phyloP scores from a whole-genome alignment of 2,329 filamentous ascomycete species.

The Macrophomina pseudophaseolina region DNA sequence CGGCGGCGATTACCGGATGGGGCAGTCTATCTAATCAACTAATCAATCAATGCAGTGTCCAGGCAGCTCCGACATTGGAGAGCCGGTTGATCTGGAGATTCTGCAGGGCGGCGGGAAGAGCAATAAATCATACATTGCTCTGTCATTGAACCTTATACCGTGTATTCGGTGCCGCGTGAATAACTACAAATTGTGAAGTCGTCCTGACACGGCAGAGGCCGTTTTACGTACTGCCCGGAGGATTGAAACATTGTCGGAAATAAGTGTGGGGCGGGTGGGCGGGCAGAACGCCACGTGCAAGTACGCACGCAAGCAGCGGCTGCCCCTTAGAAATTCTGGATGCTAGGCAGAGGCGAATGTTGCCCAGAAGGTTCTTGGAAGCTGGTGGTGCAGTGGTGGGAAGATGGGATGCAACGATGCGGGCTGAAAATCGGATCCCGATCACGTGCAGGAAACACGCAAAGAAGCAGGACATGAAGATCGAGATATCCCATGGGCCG shows the following conservation, averaged over 20 bases:
- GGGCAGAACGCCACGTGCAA: neutral
- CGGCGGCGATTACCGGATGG: neutral
- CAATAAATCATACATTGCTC: neutral
- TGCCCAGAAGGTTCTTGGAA: neutral
- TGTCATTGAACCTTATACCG: neutral
- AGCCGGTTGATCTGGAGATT: neutral
- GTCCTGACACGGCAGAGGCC: neutral
- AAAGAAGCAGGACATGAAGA: neutral
- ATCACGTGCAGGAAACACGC: neutral
- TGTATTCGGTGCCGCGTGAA: neutral
- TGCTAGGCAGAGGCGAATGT: neutral
- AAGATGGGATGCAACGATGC: neutral
- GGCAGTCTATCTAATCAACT: neutral
- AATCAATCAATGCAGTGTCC: neutral
- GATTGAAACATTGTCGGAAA: conserved; percentile 17
- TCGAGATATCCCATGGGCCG: neutral
- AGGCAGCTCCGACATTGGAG: neutral
- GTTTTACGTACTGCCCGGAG: conserved; percentile 3
- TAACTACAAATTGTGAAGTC: neutral
- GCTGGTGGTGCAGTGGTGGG: neutral
- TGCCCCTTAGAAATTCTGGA: neutral
- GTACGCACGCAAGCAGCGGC: neutral
- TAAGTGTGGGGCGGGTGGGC: conserved; percentile 4
- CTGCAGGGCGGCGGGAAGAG: neutral
- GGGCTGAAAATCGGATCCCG: neutral